Evolutionary conservation across 352 stramenopile genomes (phyloP).

Genomic region (Globisporangium alternatum): DNA sequence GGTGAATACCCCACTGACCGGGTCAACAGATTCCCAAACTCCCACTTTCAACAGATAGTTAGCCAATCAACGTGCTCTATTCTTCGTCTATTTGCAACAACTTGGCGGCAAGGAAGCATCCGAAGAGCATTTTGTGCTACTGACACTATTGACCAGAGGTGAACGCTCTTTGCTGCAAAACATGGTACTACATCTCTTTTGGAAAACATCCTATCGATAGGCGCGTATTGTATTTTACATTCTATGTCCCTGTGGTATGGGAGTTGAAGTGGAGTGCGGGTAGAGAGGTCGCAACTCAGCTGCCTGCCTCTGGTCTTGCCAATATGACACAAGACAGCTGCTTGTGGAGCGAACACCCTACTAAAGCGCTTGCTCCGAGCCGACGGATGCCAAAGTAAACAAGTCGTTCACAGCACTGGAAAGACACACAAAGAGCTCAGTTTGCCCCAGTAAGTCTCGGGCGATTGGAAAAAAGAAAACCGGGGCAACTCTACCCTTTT

Average conservation of each 20-base stretch:
- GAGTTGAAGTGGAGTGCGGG: neutral
- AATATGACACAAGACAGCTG: neutral
- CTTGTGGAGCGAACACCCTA: neutral
- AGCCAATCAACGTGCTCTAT: neutral
- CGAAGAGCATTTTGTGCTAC: no score
- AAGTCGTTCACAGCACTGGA: neutral
- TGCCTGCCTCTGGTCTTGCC: neutral
- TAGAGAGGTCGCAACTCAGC: neutral
- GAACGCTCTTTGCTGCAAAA: no score
- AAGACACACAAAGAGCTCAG: neutral
- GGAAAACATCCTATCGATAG: neutral
- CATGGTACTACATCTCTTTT: neutral
- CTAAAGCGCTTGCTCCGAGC: neutral
- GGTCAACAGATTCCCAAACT: neutral
- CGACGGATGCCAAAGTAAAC: neutral
- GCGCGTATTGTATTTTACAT: neutral
- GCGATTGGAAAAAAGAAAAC: neutral
- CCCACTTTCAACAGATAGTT: neutral
- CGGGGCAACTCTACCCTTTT: neutral
- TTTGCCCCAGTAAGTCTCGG: neutral
- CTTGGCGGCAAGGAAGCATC: neutral
- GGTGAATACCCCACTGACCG: neutral
- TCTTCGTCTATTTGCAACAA: neutral
- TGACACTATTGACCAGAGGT: no score
- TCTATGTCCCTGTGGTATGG: no score